Evolutionary conservation across 805 yeast genomes (phyloP).

Genomic region (Lipomyces kockii): DNA sequence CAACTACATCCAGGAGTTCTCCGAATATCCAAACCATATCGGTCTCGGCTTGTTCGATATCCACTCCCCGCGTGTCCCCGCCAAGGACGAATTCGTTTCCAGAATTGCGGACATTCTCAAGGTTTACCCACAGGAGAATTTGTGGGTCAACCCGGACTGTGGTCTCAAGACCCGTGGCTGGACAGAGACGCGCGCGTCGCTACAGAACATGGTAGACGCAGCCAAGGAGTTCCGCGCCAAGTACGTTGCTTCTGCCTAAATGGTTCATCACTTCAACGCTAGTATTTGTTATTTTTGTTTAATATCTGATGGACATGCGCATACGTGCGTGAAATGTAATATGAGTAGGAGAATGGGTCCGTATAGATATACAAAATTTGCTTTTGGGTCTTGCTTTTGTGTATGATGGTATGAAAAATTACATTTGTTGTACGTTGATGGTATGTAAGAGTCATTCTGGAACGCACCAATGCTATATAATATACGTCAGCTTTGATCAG

Average conservation of each 20-base stretch:
- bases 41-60: constrained; percentile 99
- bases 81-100: constrained; percentile 91
- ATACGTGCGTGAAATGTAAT: background rate
- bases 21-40: constrained; percentile 98
- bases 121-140: constrained; percentile 96
- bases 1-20: constrained; percentile 95
- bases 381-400: background rate
- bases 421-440: background rate
- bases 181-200: constrained; percentile 94
- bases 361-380: background rate
- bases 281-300: background rate
- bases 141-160: constrained; percentile 99
- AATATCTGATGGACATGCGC: background rate
- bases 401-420: background rate
- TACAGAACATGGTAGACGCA: constrained; percentile 98
- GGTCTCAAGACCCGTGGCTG: constrained; percentile 99
- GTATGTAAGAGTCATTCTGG: background rate
- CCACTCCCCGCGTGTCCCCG: constrained; percentile 99
- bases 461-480: background rate
- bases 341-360: background rate
- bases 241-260: constrained; percentile 40
- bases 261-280: background rate
- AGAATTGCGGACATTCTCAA: constrained; percentile 93
- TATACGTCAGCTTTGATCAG: background rate
- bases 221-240: constrained; percentile 90